Conservation (phyloP, 1,284 basidiomycete species). For the Ceratobasidium sp. region DNA sequence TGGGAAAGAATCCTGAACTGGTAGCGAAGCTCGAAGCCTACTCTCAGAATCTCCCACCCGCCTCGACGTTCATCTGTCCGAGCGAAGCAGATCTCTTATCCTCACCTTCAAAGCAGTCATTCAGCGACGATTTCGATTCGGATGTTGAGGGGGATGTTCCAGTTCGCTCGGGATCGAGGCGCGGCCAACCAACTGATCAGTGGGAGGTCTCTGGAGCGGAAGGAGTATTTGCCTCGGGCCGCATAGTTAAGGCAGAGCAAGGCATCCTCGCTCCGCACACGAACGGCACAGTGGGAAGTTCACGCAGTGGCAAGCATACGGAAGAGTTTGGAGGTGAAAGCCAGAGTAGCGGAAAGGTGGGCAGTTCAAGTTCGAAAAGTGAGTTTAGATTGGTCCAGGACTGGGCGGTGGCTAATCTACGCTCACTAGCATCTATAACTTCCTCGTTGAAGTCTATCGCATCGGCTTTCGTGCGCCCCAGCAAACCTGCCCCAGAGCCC, state of each 20-base stretch:
- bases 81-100: constrained; percentile 26
- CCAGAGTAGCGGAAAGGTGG: constrained; percentile 3
- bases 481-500: constrained; percentile 69
- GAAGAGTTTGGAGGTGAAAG: constrained; percentile 14
- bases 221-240: constrained; percentile 8
- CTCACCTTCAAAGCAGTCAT: constrained; percentile 17
- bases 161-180: constrained; percentile 2
- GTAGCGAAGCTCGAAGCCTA: constrained; percentile 72
- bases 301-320: neutral
- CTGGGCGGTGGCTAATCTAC: too few species aligned
- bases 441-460: constrained; percentile 54
- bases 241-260: neutral
- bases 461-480: constrained; percentile 69
- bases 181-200: constrained; percentile 67
- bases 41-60: constrained; percentile 67
- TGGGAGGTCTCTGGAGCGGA: constrained; percentile 78
- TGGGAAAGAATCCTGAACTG: constrained; percentile 69
- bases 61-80: constrained; percentile 50
- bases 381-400: neutral
- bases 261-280: neutral
- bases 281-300: constrained; percentile 10
- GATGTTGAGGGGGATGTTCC: constrained; percentile 49
- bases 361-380: constrained; percentile 20
- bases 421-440: constrained; percentile 32
- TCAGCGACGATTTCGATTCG: constrained; percentile 14